Evolutionary conservation across 805 yeast genomes (phyloP).

Genomic region (Gaillardinia entomophila): DNA sequence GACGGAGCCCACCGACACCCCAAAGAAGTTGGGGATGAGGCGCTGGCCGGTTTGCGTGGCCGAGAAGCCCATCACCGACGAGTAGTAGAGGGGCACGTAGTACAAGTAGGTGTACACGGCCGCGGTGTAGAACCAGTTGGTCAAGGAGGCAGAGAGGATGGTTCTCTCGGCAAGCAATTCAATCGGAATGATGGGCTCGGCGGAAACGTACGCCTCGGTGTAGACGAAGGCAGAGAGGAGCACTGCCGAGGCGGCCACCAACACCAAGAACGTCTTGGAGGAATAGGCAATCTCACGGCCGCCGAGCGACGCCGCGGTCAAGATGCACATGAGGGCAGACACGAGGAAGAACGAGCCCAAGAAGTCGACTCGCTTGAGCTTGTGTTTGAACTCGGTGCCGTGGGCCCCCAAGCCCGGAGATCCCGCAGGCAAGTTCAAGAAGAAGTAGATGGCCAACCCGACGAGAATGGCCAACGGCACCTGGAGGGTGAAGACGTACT

Average conservation of each 20-base stretch:
- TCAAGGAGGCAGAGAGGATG: conserved; percentile 56
- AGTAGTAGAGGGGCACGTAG: conserved; percentile 66
- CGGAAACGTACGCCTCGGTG: conserved; percentile 46
- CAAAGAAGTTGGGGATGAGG: conserved; percentile 61
- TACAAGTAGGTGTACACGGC: conserved; percentile 56
- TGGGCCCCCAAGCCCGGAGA: conserved; percentile 51
- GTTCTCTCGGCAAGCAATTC: conserved; percentile 53
- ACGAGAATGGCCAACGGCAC: conserved; percentile 40
- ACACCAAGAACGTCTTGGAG: conserved; percentile 31
- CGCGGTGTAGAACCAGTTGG: conserved; percentile 71
- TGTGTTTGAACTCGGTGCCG: conserved; percentile 40
- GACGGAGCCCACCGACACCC: conserved; percentile 63
- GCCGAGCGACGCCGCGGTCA: conserved; percentile 62
- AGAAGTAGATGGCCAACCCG: conserved; percentile 29
- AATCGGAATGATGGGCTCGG: conserved; percentile 66
- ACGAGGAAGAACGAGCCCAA: conserved; percentile 54
- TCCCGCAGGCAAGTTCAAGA: conserved; percentile 45
- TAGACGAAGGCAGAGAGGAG: conserved; percentile 40
- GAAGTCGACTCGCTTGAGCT: conserved; percentile 59
- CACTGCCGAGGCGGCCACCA: conserved; percentile 26
- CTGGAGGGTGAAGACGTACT: conserved; percentile 34
- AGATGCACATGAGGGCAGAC: conserved; percentile 47
- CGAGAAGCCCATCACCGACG: conserved; percentile 45
- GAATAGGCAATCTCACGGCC: conserved; percentile 51
- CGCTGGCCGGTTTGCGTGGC: conserved; percentile 57